Conservation (phyloP, 2,329 filamentous ascomycete genomes). For the Alternaria novae-zelandiae region DNA sequence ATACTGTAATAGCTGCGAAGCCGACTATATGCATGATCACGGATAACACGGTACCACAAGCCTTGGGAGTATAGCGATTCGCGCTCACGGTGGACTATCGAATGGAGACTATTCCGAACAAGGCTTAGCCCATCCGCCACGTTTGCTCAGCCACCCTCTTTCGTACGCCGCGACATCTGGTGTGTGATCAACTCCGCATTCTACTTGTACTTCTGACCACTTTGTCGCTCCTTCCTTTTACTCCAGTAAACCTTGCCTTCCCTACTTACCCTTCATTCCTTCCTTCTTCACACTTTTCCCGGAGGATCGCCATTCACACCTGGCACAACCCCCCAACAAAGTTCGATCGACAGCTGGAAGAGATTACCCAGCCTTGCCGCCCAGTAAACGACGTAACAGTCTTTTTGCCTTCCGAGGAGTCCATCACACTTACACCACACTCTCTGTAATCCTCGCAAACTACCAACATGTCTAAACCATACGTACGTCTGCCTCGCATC, state of each 20-base stretch:
- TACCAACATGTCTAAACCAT: conserved; percentile 9
- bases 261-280: neutral
- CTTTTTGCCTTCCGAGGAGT: neutral
- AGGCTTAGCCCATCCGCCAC: conserved; percentile 10
- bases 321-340: neutral
- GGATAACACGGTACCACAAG: conserved; percentile 5
- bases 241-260: neutral
- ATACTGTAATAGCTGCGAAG: neutral
- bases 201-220: neutral
- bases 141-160: conserved; percentile 14
- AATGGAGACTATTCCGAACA: neutral
- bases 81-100: neutral
- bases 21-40: neutral
- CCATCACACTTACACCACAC: neutral
- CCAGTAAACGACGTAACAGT: conserved; percentile 1
- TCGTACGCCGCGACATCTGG: conserved; percentile 15
- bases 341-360: neutral
- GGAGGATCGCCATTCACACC: neutral
- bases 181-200: conserved; percentile 13
- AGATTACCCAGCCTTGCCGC: conserved; percentile 11
- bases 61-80: neutral
- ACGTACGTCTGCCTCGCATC: conserved; percentile 6
- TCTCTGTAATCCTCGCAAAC: neutral
- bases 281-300: neutral
- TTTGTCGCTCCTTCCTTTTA: neutral